These are phyloP conservation scores for Botrytis elliptica DNA, from an alignment of 2,329 filamentous ascomycete species.

Conservation along the genomic window DNA sequence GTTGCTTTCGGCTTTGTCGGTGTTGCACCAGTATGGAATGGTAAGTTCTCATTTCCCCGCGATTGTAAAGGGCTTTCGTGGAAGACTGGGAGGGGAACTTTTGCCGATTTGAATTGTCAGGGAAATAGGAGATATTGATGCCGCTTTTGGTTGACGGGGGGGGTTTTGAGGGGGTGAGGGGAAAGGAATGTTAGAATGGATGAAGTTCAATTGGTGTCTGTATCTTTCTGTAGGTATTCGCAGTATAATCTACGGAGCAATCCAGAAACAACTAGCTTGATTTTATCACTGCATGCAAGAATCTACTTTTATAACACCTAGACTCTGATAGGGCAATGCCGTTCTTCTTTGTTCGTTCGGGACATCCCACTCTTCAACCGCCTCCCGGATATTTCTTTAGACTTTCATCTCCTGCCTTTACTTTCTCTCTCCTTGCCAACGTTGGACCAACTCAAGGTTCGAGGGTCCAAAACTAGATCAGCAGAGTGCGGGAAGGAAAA, in stretches of 20 bases:
- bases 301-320: not conserved
- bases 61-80: not conserved
- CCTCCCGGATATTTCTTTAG: not conserved
- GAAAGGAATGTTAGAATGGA: not conserved
- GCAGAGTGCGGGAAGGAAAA: not conserved
- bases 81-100: slow-evolving; percentile 2
- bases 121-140: not conserved
- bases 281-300: not conserved
- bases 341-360: not conserved
- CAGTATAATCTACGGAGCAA: not conserved
- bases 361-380: not conserved
- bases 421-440: not conserved
- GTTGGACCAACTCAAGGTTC: not conserved
- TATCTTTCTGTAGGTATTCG: not conserved
- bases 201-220: not conserved
- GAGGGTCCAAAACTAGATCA: slow-evolving; percentile 8
- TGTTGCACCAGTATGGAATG: slow-evolving; percentile 9
- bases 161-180: not conserved
- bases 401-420: not conserved
- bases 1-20: slow-evolving; percentile 1
- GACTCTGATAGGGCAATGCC: slow-evolving; percentile 6
- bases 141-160: slow-evolving; percentile 8
- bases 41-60: not conserved
- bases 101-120: slow-evolving; percentile 15
- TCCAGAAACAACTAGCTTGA: not conserved